Conservation (phyloP, 2,329 filamentous ascomycete genomes). For the Gremmenia infestans region DNA sequence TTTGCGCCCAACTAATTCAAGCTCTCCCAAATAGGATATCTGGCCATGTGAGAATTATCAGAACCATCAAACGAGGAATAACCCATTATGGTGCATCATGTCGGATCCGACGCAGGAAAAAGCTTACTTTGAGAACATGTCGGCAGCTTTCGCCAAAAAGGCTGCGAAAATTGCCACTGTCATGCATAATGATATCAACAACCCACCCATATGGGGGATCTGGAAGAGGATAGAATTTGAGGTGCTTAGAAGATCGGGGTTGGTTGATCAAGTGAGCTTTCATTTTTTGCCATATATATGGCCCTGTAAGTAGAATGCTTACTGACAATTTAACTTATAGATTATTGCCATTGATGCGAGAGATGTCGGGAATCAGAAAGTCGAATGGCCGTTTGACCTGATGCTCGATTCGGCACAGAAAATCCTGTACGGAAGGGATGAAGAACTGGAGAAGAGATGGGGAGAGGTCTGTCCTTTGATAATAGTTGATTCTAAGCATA, state of each 20-base stretch:
- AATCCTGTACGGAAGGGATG: neutral
- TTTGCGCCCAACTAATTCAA: neutral
- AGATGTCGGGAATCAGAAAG: neutral
- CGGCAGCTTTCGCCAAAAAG: conserved; percentile 4
- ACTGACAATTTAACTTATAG: neutral
- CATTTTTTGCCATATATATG: neutral
- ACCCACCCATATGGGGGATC: conserved; percentile 6
- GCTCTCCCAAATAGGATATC: neutral
- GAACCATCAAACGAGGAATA: neutral
- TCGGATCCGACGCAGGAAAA: neutral
- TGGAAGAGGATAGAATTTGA: conserved; percentile 6
- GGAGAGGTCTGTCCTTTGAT: neutral
- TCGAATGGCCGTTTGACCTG: neutral
- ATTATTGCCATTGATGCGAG: conserved; percentile 6
- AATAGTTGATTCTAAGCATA: neutral
- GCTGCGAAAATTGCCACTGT: neutral
- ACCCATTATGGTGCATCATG: conserved; percentile 8
- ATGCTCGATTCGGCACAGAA: neutral
- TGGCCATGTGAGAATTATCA: conserved; percentile 10
- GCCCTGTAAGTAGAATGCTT: neutral
- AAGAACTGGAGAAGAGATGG: neutral
- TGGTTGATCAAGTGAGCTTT: conserved; percentile 2
- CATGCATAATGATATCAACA: conserved; percentile 5
- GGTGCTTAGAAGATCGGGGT: neutral
- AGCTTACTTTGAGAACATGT: conserved; percentile 12